Conservation (phyloP, 495 filamentous ascomycete species). For the Penicillium lividum region DNA sequence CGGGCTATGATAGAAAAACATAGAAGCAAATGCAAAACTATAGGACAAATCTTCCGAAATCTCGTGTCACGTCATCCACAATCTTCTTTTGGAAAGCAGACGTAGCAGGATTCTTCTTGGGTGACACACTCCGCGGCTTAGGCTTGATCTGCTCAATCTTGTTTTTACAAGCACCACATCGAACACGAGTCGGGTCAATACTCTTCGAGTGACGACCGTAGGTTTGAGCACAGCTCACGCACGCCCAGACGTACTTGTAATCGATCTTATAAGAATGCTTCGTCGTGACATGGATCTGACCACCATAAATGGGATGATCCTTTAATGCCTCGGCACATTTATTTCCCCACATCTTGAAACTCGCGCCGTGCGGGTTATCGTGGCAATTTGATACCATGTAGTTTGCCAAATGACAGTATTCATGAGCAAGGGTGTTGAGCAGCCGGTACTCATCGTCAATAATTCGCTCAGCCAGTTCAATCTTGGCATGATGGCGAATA, state of each 20-base stretch:
- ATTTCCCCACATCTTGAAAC: constrained; percentile 74
- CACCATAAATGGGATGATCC: constrained; percentile 44
- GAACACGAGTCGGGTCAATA: constrained; percentile 63
- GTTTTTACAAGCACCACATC: constrained; percentile 71
- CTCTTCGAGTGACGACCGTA: constrained; percentile 83
- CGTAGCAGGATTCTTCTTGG: constrained; percentile 49
- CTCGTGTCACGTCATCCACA: constrained; percentile 16
- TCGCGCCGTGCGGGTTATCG: constrained; percentile 73
- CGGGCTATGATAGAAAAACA: constrained; percentile 1
- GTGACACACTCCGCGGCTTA: constrained; percentile 57
- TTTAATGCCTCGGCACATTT: constrained; percentile 48
- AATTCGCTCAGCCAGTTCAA: constrained; percentile 87
- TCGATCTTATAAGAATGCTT: constrained; percentile 86
- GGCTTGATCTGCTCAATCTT: constrained; percentile 77
- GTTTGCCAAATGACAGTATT: constrained; percentile 91
- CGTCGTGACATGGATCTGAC: constrained; percentile 74
- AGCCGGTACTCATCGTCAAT: constrained; percentile 76
- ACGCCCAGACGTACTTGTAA: constrained; percentile 88
- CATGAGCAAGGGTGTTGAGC: constrained; percentile 85
- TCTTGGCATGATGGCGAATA: constrained; percentile 63
- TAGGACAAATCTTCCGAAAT: constrained; percentile 16
- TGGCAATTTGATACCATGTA: constrained; percentile 74
- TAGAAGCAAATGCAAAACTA: neutral
- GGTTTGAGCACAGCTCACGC: constrained; percentile 62
- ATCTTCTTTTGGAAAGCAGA: constrained; percentile 10